Percentiles rank a stretch among this genome's conserved stretches.
These are phyloP conservation scores for Boeremia exigua DNA, from an alignment of 2,329 filamentous ascomycete species.

Conservation along the genomic window DNA sequence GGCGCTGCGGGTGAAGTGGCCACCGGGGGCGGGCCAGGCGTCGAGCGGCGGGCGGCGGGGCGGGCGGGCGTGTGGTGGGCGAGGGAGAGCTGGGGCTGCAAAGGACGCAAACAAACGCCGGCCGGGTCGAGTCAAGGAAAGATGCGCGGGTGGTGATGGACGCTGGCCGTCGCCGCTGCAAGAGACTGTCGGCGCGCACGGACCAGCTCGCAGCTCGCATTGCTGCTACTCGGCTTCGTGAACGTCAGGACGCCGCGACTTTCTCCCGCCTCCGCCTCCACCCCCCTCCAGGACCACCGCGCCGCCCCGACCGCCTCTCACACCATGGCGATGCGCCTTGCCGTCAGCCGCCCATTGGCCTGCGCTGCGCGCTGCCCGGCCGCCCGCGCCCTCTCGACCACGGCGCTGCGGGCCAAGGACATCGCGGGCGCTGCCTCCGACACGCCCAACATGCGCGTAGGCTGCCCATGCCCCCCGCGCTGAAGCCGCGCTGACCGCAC, in stretches of 20 bases:
- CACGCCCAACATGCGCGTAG: slow-evolving; percentile 55
- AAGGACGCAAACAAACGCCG: slow-evolving; percentile 39
- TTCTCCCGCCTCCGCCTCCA: slow-evolving; percentile 5
- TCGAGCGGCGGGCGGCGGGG: neutral
- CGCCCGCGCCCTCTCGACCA: slow-evolving; percentile 53
- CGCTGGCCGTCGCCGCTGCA: slow-evolving; percentile 6
- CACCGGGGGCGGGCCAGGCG: slow-evolving; percentile 15
- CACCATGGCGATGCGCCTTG: slow-evolving; percentile 51
- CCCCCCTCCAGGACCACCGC: slow-evolving; percentile 28
- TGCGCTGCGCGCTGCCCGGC: slow-evolving; percentile 42
- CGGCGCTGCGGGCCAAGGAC: slow-evolving; percentile 52
- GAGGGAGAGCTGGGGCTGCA: slow-evolving; percentile 10
- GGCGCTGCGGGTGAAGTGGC: slow-evolving; percentile 33
- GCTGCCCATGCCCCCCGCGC: slow-evolving; percentile 7
- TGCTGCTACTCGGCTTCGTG: neutral
- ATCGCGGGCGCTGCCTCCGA: slow-evolving; percentile 50
- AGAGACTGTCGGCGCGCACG: slow-evolving; percentile 8
- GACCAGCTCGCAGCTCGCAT: neutral
- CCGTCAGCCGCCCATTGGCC: slow-evolving; percentile 49
- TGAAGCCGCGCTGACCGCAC: slow-evolving; percentile 25
- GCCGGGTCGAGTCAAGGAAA: slow-evolving; percentile 33
- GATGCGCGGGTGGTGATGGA: slow-evolving; percentile 21
- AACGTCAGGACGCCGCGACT: slow-evolving; percentile 7
- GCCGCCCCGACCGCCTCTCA: slow-evolving; percentile 27
- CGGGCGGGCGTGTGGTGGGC: neutral